These are phyloP conservation scores for Allantophomopsis lycopodina DNA, from an alignment of 2,329 filamentous ascomycete species.

Conservation along the genomic window DNA sequence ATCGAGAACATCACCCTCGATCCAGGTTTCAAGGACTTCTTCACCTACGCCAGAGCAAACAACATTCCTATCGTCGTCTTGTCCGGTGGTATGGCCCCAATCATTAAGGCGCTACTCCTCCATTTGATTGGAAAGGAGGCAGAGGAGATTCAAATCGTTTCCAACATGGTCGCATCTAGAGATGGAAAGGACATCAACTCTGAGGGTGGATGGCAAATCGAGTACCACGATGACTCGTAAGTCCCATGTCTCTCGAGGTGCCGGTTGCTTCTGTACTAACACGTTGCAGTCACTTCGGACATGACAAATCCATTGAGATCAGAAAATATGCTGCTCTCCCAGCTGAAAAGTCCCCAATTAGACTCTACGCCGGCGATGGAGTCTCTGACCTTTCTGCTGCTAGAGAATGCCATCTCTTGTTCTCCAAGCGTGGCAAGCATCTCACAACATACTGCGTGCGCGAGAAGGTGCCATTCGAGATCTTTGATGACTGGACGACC, in stretches of 20 bases:
- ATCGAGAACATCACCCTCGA: slow-evolving; percentile 78
- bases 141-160: slow-evolving; percentile 74
- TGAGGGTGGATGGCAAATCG: slow-evolving; percentile 74
- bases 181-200: slow-evolving; percentile 64
- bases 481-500: slow-evolving; percentile 72
- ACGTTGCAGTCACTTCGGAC: slow-evolving; percentile 60
- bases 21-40: slow-evolving; percentile 78
- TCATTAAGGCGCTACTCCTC: slow-evolving; percentile 73
- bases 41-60: slow-evolving; percentile 64
- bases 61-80: slow-evolving; percentile 89
- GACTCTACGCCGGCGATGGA: slow-evolving; percentile 93
- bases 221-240: slow-evolving; percentile 75
- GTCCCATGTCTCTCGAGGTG: slow-evolving; percentile 6
- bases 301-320: slow-evolving; percentile 91
- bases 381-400: slow-evolving; percentile 88
- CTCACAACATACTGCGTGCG: slow-evolving; percentile 77
- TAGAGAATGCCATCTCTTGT: slow-evolving; percentile 82
- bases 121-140: slow-evolving; percentile 65
- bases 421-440: slow-evolving; percentile 85
- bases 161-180: slow-evolving; percentile 61
- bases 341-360: slow-evolving; percentile 52
- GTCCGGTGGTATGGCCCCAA: slow-evolving; percentile 82
- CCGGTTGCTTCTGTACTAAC: not conserved
- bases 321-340: slow-evolving; percentile 71
- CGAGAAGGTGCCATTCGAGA: slow-evolving; percentile 74